These are phyloP conservation scores for Leccinum rimulosum DNA, from an alignment of 768 basidiomycete species.

Conservation along the genomic window DNA sequence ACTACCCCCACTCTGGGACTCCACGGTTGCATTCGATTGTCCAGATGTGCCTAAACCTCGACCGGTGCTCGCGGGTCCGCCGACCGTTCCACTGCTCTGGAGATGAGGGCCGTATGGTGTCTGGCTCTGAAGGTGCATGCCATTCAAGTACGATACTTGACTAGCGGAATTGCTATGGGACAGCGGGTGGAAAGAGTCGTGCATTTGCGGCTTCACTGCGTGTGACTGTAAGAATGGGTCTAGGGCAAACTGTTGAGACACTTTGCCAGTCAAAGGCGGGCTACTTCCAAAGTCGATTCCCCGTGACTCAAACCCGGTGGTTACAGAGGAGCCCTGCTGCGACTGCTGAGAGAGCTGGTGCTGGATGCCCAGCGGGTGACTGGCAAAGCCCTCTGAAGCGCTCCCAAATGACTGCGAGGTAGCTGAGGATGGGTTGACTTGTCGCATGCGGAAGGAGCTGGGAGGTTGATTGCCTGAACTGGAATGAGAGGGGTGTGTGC, in stretches of 20 bases:
- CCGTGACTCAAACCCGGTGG: slow-evolving; percentile 27
- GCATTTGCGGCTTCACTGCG: slow-evolving; percentile 28
- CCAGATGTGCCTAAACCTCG: slow-evolving; percentile 30
- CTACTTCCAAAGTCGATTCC: slow-evolving; percentile 34
- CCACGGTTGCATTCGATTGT: slow-evolving; percentile 26
- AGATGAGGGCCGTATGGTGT: slow-evolving; percentile 75
- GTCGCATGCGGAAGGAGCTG: slow-evolving; percentile 37
- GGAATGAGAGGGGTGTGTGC: slow-evolving; percentile 21
- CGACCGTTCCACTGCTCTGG: slow-evolving; percentile 38
- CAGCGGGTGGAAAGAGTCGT: slow-evolving; percentile 33
- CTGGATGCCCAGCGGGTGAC: slow-evolving; percentile 30
- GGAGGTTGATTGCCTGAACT: slow-evolving; percentile 32
- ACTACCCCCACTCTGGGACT: slow-evolving; percentile 23
- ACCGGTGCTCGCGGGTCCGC: slow-evolving; percentile 16
- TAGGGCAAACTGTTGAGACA: slow-evolving; percentile 32
- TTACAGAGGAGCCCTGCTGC: slow-evolving; percentile 28
- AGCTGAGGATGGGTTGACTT: slow-evolving; percentile 28
- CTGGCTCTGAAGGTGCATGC: slow-evolving; percentile 61
- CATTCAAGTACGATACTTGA: slow-evolving; percentile 38
- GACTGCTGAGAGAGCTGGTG: slow-evolving; percentile 35
- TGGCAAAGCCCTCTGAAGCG: slow-evolving; percentile 25
- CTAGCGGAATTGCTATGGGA: slow-evolving; percentile 31
- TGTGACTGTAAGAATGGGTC: slow-evolving; percentile 36
- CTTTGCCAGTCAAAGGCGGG: slow-evolving; percentile 25
- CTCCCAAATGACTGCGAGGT: slow-evolving; percentile 25